Evolutionary conservation across 306 rosid genomes (phyloP).

Genomic region (Senna tora): DNA sequence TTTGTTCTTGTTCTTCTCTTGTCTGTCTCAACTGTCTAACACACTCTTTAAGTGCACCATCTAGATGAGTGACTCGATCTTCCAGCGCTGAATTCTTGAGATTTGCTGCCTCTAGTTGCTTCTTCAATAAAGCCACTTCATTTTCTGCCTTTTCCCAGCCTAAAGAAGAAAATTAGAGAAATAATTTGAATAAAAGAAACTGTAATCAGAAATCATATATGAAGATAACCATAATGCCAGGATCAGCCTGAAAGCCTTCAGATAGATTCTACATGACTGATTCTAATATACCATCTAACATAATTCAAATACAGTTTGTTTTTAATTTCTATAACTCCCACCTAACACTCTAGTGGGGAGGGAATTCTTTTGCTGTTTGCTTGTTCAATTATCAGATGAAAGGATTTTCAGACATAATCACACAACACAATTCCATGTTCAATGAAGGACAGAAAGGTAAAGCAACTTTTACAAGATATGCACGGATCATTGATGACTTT

Average conservation of each 20-base stretch:
- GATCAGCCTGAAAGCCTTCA: slow-evolving; percentile 18
- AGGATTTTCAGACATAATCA: neutral
- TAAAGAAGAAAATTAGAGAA: slow-evolving; percentile 31
- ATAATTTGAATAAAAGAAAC: neutral
- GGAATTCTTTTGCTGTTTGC: slow-evolving; percentile 7
- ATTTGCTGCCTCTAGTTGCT: slow-evolving; percentile 64
- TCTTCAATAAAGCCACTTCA: slow-evolving; percentile 71
- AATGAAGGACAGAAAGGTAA: slow-evolving; percentile 16
- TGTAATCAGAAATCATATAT: neutral
- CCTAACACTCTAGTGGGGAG: slow-evolving; percentile 18
- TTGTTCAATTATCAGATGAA: neutral
- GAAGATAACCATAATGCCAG: slow-evolving; percentile 16
- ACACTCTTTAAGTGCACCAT: slow-evolving; percentile 95
- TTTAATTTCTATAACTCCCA: neutral
- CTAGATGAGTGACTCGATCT: slow-evolving; percentile 83
- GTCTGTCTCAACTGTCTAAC: slow-evolving; percentile 94
- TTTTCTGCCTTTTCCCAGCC: slow-evolving; percentile 99
- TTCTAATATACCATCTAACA: slow-evolving; percentile 21
- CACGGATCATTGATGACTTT: neutral
- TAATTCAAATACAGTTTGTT: slow-evolving; percentile 13
- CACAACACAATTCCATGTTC: neutral
- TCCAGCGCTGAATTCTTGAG: slow-evolving; percentile 68
- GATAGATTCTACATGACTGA: slow-evolving; percentile 22
- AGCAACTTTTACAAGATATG: neutral
- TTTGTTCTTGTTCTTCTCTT: slow-evolving; percentile 83